phyloP scores from a whole-genome alignment of 192 early-diverging fungal genomes.

The Chytriomyces hyalinus region DNA sequence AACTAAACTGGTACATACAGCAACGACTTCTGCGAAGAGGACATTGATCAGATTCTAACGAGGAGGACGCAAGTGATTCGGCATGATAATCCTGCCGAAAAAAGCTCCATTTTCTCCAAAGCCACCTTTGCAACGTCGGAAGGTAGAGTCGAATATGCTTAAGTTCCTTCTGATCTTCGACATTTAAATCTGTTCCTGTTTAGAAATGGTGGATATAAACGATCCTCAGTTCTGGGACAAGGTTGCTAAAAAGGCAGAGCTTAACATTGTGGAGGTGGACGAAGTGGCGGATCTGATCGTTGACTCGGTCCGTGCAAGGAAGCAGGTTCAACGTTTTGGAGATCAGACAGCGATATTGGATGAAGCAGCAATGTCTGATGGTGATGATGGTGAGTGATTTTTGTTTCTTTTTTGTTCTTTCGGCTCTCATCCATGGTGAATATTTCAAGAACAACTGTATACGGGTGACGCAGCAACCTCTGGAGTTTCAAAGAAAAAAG shows the following conservation, averaged over 20 bases:
- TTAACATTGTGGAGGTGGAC: constrained; percentile 64
- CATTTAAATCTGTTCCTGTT: constrained; percentile 5
- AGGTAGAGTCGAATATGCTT: constrained; percentile 12
- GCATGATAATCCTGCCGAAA: constrained; percentile 68
- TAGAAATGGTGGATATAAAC: constrained; percentile 72
- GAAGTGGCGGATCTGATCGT: constrained; percentile 69
- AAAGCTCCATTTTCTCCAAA: constrained; percentile 85
- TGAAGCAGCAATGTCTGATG: constrained; percentile 4
- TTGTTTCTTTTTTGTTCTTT: background rate
- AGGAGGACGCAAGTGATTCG: constrained; percentile 77
- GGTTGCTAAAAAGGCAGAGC: constrained; percentile 75
- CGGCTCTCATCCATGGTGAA: background rate
- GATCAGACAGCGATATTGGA: constrained; percentile 2
- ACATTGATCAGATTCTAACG: constrained; percentile 84
- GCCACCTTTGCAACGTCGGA: constrained; percentile 70
- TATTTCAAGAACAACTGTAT: background rate
- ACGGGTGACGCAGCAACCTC: background rate
- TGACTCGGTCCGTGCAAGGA: constrained; percentile 68
- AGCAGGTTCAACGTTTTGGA: constrained; percentile 49
- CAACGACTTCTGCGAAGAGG: constrained; percentile 80
- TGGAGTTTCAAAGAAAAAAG: background rate
- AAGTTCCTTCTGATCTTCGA: constrained; percentile 11
- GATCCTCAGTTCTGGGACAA: constrained; percentile 93
- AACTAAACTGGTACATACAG: constrained; percentile 18
- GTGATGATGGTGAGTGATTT: constrained; percentile 32